phyloP scores from a whole-genome alignment of 176 grass and related monocot genomes.

The Cenchrus purpureus region DNA sequence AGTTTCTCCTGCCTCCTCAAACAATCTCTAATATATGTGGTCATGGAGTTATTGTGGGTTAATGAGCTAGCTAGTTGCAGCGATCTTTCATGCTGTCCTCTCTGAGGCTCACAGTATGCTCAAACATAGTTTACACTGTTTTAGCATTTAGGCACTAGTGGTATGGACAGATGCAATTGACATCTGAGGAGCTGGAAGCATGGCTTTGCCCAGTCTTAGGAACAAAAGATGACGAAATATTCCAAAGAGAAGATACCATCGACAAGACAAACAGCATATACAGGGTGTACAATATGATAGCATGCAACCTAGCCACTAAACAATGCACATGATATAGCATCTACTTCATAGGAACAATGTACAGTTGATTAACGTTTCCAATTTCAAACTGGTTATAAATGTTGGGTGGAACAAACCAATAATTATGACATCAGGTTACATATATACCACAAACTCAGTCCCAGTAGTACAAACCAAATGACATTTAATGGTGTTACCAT shows the following conservation, averaged over 20 bases:
- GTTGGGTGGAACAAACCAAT: slow-evolving; percentile 36
- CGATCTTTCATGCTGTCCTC: slow-evolving; percentile 14
- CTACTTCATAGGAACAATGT: slow-evolving; percentile 28
- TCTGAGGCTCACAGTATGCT: slow-evolving; percentile 16
- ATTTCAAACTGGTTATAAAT: slow-evolving; percentile 29
- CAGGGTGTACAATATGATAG: slow-evolving; percentile 23
- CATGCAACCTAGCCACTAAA: slow-evolving; percentile 27
- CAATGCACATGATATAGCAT: slow-evolving; percentile 40
- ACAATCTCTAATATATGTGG: neutral
- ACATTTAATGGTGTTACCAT: slow-evolving; percentile 13
- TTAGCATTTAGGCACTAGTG: slow-evolving; percentile 9
- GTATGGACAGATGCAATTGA: slow-evolving; percentile 3
- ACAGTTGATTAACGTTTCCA: slow-evolving; percentile 25
- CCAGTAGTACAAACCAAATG: neutral
- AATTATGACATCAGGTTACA: slow-evolving; percentile 17
- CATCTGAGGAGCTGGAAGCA: neutral
- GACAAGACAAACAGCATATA: slow-evolving; percentile 33
- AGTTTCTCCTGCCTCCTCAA: slow-evolving; percentile 20
- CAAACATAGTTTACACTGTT: neutral
- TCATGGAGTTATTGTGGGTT: neutral
- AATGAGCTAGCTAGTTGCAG: neutral
- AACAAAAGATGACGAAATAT: slow-evolving; percentile 5
- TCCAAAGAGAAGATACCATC: neutral
- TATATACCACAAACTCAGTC: slow-evolving; percentile 34
- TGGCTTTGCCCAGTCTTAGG: neutral